A percentile compares a stretch with the other conserved stretches of the same genome.
Evolutionary conservation across 768 basidiomycete genomes (phyloP).

Genomic region (Fomitopsis serialis): DNA sequence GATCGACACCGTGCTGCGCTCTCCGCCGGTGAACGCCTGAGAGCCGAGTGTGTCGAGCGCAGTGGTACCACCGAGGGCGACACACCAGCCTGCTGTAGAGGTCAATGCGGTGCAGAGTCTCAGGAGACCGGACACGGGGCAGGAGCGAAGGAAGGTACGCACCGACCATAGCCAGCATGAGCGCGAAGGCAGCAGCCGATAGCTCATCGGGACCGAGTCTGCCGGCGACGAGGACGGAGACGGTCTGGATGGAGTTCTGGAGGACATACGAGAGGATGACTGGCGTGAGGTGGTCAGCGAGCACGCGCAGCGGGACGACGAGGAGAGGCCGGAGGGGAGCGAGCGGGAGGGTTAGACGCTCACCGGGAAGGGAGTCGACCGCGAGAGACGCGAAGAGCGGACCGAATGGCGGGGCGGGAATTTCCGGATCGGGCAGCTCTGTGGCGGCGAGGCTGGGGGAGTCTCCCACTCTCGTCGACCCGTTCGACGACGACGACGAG

Average conservation of each 20-base stretch:
- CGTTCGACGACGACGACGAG: constrained; percentile 1
- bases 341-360: too few relatives aligned
- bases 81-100: constrained; percentile 55
- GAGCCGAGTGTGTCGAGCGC: constrained; percentile 76
- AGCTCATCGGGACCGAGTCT: constrained; percentile 66
- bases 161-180: constrained; percentile 78
- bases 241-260: constrained; percentile 71
- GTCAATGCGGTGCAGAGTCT: constrained; percentile 6
- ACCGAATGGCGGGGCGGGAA: constrained; percentile 9
- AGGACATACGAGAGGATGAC: constrained; percentile 67
- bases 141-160: constrained; percentile 26
- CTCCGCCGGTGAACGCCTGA: constrained; percentile 67
- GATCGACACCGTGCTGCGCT: constrained; percentile 52
- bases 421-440: constrained; percentile 11
- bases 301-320: background rate
- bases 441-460: constrained; percentile 8
- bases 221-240: constrained; percentile 57
- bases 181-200: constrained; percentile 64
- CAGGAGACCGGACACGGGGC: too few relatives aligned
- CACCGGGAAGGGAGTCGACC: constrained; percentile 56
- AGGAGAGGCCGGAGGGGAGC: background rate
- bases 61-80: constrained; percentile 75
- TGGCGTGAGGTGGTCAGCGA: constrained; percentile 16
- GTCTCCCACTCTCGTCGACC: constrained; percentile 4
- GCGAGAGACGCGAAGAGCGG: constrained; percentile 43